phyloP scores from a whole-genome alignment of 805 yeast genomes.

The Kodamaea leandrae region DNA sequence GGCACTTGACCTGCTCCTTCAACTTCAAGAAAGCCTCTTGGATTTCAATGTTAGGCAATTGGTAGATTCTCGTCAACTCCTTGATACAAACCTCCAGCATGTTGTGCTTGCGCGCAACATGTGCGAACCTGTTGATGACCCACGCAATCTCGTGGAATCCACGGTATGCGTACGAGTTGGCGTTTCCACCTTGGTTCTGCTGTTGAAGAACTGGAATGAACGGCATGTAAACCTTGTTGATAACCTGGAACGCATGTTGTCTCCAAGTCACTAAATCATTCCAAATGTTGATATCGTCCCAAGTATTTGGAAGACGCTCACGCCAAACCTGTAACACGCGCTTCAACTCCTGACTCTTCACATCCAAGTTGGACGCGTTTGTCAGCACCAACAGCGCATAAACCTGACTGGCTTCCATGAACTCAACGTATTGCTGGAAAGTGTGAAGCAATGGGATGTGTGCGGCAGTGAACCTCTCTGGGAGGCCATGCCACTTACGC shows the following conservation, averaged over 20 bases:
- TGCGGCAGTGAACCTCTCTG: slow-evolving; percentile 72
- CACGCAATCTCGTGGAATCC: slow-evolving; percentile 99
- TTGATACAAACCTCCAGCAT: slow-evolving; percentile 96
- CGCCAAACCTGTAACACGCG: slow-evolving; percentile 97
- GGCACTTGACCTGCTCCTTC: slow-evolving; percentile 97
- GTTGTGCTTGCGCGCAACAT: slow-evolving; percentile 94
- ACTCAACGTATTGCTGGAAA: slow-evolving; percentile 96
- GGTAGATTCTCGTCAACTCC: slow-evolving; percentile 89
- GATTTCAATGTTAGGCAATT: slow-evolving; percentile 94
- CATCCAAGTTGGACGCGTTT: slow-evolving; percentile 87
- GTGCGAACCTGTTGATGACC: slow-evolving; percentile 97
- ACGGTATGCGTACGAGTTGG: slow-evolving; percentile 91
- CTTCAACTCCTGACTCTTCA: slow-evolving; percentile 90
- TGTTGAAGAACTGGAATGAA: slow-evolving; percentile 83
- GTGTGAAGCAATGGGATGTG: slow-evolving; percentile 89
- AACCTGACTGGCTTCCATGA: slow-evolving; percentile 95
- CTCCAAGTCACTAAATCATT: slow-evolving; percentile 98
- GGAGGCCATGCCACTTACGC: slow-evolving; percentile 90
- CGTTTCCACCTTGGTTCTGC: slow-evolving; percentile 59
- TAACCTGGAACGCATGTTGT: slow-evolving; percentile 95
- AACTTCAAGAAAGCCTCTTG: slow-evolving; percentile 96
- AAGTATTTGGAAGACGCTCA: slow-evolving; percentile 89
- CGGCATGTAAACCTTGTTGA: slow-evolving; percentile 91
- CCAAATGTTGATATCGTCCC: slow-evolving; percentile 99
- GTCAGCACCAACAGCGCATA: slow-evolving; percentile 85